Base-by-base conservation (phyloP, 768 basidiomycete genomes). In the Leccinum barrowsii region DNA sequence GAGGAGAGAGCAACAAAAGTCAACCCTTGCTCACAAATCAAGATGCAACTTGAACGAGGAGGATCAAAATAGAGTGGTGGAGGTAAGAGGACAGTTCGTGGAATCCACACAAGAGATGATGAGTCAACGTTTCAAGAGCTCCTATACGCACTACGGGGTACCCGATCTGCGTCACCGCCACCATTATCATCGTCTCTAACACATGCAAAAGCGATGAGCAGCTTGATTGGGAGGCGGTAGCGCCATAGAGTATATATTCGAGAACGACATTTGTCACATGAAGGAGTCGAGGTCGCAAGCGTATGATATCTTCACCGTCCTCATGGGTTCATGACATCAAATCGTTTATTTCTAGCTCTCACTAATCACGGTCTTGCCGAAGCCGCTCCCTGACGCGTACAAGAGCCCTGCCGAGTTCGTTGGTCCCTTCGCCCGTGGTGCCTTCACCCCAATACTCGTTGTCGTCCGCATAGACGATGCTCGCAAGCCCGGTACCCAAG, bases 371-470 rank as follows among this genome's bases (percentile, higher is more conserved):
- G 54, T 78, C 77, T 22, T 44, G 57, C 42, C 65, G 67, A 52
- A 87, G 60, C 57, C 75, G 74, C 2, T 80, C 79, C 57, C 88
- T 77, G 48, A 90, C 80, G 10, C 75, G 76, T 64, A 77, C 74
- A 61, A 91, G 76, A 3, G 82, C 76, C 54, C 77, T 79, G 0
- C 90, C 90, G 13, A 91, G 81, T 62, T 85, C 73, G 67, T 92
- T 92, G 37, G 68, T 64, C 8, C 86, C 88, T 11, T 73, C 66
- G 1, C 80, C 82, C 6, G 61, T 58, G 5, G 73, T 64, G 1
- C 85, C 87, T 12, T 80, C 78, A 4, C 89, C 89, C 88, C 88
- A 90, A 65, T 82, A 87, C n/a, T 67, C 37, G 67, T 92, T 87
- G 0, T 73, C 68, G 63, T 87, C 85, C 8, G 74, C 69, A 64